Conservation (phyloP, 1,284 basidiomycete genomes). For the Puccinia hordei region DNA sequence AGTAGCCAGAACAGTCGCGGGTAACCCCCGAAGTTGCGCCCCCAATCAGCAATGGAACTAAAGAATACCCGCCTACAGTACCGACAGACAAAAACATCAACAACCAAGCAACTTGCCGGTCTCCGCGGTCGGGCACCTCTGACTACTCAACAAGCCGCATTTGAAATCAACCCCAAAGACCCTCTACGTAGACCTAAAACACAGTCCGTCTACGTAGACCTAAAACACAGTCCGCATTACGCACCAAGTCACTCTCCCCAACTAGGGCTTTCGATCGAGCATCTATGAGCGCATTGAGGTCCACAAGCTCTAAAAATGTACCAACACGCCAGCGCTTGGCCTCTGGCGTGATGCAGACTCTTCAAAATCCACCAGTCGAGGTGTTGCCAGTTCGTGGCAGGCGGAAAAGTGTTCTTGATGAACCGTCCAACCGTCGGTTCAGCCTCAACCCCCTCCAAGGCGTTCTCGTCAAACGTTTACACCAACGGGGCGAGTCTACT, state of each 20-base stretch:
- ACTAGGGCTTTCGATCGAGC: conserved; percentile 9
- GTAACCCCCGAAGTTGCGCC: not conserved
- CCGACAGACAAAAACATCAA: conserved; percentile 17
- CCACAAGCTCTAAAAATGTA: not conserved
- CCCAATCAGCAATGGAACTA: conserved; percentile 42
- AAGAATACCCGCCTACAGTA: not conserved
- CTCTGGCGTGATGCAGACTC: not conserved
- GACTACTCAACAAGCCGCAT: not conserved
- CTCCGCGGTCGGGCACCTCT: not conserved
- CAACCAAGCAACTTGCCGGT: conserved; percentile 7
- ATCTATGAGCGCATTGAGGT: not conserved
- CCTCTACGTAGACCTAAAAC: too few species aligned
- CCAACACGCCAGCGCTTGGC: not conserved
- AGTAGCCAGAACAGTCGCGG: not conserved
- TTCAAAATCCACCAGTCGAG: not conserved
- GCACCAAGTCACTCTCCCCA: conserved; percentile 9
- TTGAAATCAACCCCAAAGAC: not conserved
- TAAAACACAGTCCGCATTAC: conserved; percentile 1
- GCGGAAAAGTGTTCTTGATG: conserved; percentile 23
- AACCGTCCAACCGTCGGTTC: conserved; percentile 12
- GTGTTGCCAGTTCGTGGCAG: not conserved
- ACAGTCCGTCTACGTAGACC: too few species aligned
- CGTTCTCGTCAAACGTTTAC: conserved; percentile 16
- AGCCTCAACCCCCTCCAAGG: conserved; percentile 14
- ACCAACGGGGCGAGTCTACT: conserved; percentile 11